Percentiles rank a stretch among this genome's conserved stretches.
phyloP scores from a whole-genome alignment of 768 basidiomycete genomes.

The Leccinum fibrillosum region DNA sequence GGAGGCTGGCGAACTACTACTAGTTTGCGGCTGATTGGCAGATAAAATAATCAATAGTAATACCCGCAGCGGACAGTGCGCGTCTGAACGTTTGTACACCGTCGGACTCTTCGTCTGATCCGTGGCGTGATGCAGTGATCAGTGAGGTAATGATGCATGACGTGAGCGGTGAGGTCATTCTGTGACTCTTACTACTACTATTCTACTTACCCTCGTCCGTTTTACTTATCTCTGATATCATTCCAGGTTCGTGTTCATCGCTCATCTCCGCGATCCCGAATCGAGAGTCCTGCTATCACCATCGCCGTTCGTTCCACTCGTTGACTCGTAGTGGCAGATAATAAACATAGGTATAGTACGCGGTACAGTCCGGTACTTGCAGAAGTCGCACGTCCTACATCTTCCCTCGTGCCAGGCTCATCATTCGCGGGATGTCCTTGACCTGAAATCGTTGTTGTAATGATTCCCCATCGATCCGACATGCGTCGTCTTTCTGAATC shows the following conservation, averaged over 20 bases:
- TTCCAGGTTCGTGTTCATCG: background rate
- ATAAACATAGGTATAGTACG: background rate
- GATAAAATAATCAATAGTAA: background rate
- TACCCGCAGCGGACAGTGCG: background rate
- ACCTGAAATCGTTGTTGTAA: background rate
- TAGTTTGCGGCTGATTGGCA: background rate
- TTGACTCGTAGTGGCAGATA: background rate
- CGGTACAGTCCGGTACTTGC: background rate
- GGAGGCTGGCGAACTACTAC: background rate
- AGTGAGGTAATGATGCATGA: background rate
- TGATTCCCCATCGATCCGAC: background rate
- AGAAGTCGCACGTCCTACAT: background rate
- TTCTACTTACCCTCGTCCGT: too few species aligned
- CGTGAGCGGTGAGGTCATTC: background rate
- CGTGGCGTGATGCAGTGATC: background rate
- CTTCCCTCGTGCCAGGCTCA: background rate
- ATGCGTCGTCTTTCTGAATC: background rate
- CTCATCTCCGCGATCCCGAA: background rate
- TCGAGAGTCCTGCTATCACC: background rate
- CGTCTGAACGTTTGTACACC: background rate
- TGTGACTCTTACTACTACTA: background rate
- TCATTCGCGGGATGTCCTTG: background rate
- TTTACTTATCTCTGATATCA: background rate
- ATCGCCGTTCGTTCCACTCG: background rate
- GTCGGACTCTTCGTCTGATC: background rate